Base-by-base conservation (phyloP, 805 yeast species). In the Saturnispora zaruensis region DNA sequence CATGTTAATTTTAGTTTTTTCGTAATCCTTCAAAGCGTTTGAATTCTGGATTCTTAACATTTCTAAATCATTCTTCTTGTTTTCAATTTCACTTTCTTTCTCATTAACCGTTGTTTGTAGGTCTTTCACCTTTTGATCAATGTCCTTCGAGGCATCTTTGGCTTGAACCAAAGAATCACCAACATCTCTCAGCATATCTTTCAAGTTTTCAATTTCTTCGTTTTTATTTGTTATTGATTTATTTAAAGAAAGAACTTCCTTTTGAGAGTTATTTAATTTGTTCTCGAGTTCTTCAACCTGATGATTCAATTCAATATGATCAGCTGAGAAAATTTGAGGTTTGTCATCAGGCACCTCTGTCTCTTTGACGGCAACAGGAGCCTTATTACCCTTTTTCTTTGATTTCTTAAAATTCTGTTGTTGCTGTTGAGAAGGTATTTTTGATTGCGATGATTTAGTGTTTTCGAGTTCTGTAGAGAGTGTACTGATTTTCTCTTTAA, bases 141-240 rank as follows among this genome's bases (percentile, higher is more conserved):
- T 32, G 4, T 59, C 62, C 56, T 83, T 82, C 20, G 81, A 46
- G 48, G 77, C 67, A 43, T 84, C 87, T 55, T 76, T 79, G 0
- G 88, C 78, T 5, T 77, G 75, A 1, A 89, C 95, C 6, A 89
- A 70, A 45, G 87, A 95, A 58, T 85, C 78, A 1, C 96, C 96
- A 25, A 89, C 73, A 50, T 77, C 80, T 54, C 75, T 75, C 48
- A 90, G 63, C 87, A 84, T 86, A 51, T 88, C 96, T 58, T 81
- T 77, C 46, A 85, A 71, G 47, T 72, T 74, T 44, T 80, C 88
- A 16, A 88, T 67, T 59, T 89, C 96, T 49, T 79, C 85, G 11
- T 60, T 51, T 52, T 80, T 79, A 7, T 59, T 43, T 32, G 63
- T 66, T n/a, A 79, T 50, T 6, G 66, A 64, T 3, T 55, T 48